Conservation (phyloP, 108 stramenopile species). For the Pelagomonas calceolata region DNA sequence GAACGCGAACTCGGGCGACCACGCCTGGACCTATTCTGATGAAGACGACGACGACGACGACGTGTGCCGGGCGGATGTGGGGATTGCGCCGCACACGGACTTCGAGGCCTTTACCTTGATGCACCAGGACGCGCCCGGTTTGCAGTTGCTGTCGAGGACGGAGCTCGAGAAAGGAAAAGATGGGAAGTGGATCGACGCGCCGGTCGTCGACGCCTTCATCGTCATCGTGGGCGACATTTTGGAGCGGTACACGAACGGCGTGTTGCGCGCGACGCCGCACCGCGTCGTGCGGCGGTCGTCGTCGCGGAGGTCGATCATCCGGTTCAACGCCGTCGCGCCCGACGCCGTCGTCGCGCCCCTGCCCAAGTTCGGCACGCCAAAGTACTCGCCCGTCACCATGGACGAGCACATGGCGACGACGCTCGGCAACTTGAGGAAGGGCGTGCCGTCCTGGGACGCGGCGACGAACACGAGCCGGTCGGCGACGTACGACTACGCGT, state of each 20-base stretch:
- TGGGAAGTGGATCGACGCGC: neutral
- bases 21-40: neutral
- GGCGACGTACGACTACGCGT: neutral
- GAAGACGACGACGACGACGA: neutral
- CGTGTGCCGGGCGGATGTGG: neutral
- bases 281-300: neutral
- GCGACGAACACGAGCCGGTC: neutral
- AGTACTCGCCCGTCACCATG: neutral
- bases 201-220: neutral
- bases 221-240: neutral
- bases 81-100: conserved; percentile 1
- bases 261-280: neutral
- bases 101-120: neutral
- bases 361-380: neutral
- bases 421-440: neutral
- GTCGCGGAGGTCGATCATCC: neutral
- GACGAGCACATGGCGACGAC: neutral
- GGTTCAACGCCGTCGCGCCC: neutral
- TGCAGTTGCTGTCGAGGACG: neutral
- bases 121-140: neutral
- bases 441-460: neutral
- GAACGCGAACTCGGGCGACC: neutral
- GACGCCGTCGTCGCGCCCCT: neutral
- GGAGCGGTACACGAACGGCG: neutral
- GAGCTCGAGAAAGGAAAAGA: neutral